phyloP scores from a whole-genome alignment of 78 protist genomes.

The Chrysochromulina parva region DNA sequence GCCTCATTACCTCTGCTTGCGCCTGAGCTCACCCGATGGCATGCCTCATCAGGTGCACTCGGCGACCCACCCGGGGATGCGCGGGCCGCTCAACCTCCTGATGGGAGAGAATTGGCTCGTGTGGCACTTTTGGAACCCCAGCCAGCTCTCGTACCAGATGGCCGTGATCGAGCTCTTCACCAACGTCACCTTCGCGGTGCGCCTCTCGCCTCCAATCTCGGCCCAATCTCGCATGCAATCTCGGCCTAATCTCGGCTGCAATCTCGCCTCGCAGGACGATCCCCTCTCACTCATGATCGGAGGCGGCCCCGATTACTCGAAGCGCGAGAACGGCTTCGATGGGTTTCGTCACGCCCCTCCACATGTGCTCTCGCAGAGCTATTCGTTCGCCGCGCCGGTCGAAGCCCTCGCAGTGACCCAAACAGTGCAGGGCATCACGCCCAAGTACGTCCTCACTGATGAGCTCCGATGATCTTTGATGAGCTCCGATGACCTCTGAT shows the following conservation, averaged over 20 bases:
- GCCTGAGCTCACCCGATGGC: too few species aligned
- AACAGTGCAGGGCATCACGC: constrained; percentile 37
- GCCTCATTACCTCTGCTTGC: too few species aligned
- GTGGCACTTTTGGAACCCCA: background rate
- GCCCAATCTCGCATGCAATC: too few species aligned
- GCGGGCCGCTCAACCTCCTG: background rate
- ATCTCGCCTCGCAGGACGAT: background rate
- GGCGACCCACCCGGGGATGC: background rate
- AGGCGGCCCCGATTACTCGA: background rate
- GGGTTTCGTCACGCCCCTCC: background rate
- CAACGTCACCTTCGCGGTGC: background rate
- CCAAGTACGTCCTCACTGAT: background rate
- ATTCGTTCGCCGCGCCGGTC: background rate
- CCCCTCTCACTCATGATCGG: background rate
- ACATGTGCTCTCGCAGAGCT: background rate
- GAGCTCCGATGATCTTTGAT: too few species aligned
- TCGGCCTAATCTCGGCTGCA: too few species aligned
- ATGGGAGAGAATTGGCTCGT: background rate
- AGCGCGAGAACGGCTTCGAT: background rate
- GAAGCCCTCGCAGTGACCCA: constrained; percentile 4
- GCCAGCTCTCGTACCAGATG: background rate
- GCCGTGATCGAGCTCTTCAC: background rate
- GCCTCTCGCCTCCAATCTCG: too few species aligned
- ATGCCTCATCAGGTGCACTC: background rate
- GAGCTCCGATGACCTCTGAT: too few species aligned